phyloP scores from a whole-genome alignment of 164 flowering plant genomes.

The Dillenia turbinata region DNA sequence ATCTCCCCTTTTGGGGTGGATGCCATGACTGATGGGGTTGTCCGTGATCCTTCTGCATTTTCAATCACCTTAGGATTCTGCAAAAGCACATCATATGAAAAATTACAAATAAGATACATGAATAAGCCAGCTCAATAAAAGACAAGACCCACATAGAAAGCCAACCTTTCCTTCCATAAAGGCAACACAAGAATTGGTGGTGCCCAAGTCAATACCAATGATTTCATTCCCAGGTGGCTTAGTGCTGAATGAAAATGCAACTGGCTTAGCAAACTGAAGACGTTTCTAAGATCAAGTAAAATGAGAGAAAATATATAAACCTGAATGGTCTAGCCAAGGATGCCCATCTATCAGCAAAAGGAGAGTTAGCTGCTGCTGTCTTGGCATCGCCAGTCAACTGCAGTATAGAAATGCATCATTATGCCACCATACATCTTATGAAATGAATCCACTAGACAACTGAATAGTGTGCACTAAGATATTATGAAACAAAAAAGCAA shows the following conservation, averaged over 20 bases:
- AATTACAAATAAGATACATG: background rate
- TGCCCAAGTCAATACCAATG: conserved; percentile 70
- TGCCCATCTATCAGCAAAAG: conserved; percentile 30
- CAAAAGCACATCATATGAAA: background rate
- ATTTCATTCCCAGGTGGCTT: conserved; percentile 55
- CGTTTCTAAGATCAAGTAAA: too few species aligned
- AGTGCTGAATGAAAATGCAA: conserved; percentile 28
- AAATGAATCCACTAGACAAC: too few species aligned
- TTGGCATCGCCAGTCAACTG: conserved; percentile 48
- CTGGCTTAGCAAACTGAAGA: background rate
- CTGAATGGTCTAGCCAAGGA: conserved; percentile 61
- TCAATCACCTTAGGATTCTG: conserved; percentile 65
- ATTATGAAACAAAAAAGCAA: too few species aligned
- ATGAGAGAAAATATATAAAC: conserved; percentile 18
- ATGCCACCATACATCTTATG: too few species aligned
- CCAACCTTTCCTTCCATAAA: conserved; percentile 71
- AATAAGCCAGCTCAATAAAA: background rate
- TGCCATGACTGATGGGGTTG: conserved; percentile 72
- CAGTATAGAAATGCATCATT: conserved; percentile 1
- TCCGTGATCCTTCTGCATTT: conserved; percentile 67
- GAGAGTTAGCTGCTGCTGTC: conserved; percentile 28
- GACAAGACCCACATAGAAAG: background rate
- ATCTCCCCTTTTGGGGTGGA: conserved; percentile 53
- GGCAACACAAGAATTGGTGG: conserved; percentile 63
- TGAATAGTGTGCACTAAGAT: too few species aligned